Evolutionary conservation across 306 rosid genomes (phyloP), one percentile per base, ranked within the genome.

Genomic region (Dalbergia cultrata): DNA sequence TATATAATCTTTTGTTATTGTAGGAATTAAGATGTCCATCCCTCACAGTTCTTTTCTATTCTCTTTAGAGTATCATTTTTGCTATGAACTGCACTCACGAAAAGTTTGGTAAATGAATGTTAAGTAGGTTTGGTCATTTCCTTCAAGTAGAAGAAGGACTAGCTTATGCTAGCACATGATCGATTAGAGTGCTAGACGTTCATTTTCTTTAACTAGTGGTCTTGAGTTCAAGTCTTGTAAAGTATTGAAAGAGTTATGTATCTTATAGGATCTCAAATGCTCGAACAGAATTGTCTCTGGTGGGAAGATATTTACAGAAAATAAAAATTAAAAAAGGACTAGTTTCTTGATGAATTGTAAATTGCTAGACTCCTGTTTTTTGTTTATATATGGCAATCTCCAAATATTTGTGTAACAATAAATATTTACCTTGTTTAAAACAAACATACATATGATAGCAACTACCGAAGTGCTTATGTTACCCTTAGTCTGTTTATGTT

Each of bases 311-410:
- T 7, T 1, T 4, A 3, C 2, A 3, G 31, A 26, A 26, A 26
- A 26, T 3, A 26, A 26, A 26, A 26, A 26, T 26, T 26, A 1
- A 26, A 26, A 26, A 26, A 26, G 31, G 2, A 52, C 47, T 57
- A 2, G 71, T 59, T 19, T 75, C 71, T 75, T 81, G 12, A 35
- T 58, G 33, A 69, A 13, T 22, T 69, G 82, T 44, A n/a, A 59
- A 68, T 26, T 26, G 31, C 31, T 26, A 34, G 60, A 44, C 33
- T 37, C 18, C n/a, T 64, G 52, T 26, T 69, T 49, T 37, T 26
- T 59, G 75, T 14, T 64, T 7, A 67, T 21, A 41, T 43, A 9
- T 45, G 4, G 54, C 59, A 37, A 19, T 41, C n/a, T 17, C n/a
- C 53, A 66, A 41, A 41, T 65, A 11, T 44, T 19, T 67, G 18